Base-by-base conservation (phyloP, 352 stramenopile genomes). In the Nothophytophthora sp. region DNA sequence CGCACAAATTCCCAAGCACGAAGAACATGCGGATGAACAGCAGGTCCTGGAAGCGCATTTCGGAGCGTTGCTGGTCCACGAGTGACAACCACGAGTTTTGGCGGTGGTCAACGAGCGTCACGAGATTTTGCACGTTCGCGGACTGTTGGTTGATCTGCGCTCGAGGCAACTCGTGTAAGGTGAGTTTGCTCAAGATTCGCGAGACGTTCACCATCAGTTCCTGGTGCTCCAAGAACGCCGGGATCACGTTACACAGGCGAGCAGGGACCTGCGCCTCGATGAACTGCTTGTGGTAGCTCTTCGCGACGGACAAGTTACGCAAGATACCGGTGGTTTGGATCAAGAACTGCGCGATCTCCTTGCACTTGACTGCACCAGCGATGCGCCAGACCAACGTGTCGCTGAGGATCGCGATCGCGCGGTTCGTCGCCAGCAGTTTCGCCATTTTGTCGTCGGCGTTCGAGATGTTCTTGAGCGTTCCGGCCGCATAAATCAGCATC, bases 1-100 rank as follows among this genome's bases (percentile, higher is more conserved):
- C 86, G 44, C 85, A 95, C n/a, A 96, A 59, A 50, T 96, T 96
- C 1, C 86, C 88, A 1, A 96, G 63, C 27, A 85, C 66, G 48
- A 96, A 96, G 48, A 85, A 86, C 19, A 90, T 63, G 10, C 88
- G 85, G 9, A 96, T 53, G 15, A 93, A 66, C 15, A 92, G 57
- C 19, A 71, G 50, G 33, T 86, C 75, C 27, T 90, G 78, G 25
- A 67, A 69, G 3, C 61, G 67, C 22, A 43, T 60, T 5, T 83
- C 74, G 0, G 38, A 23, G 2, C 52, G 63, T 20, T 86, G 69
- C 18, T 78, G 63, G 2, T 60, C 43, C 2, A 42, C 35, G 5
- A 86, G 57, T 10, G 64, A 69, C 0, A 83, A 55, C 33, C 65
- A 70, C 12, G 63, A 50, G 33, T 78, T 83, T 13, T 69, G 54